Evolutionary conservation across 306 rosid species (phyloP), one percentile per base, ranked within the genome.

Genomic region (Vigna hirtella): DNA sequence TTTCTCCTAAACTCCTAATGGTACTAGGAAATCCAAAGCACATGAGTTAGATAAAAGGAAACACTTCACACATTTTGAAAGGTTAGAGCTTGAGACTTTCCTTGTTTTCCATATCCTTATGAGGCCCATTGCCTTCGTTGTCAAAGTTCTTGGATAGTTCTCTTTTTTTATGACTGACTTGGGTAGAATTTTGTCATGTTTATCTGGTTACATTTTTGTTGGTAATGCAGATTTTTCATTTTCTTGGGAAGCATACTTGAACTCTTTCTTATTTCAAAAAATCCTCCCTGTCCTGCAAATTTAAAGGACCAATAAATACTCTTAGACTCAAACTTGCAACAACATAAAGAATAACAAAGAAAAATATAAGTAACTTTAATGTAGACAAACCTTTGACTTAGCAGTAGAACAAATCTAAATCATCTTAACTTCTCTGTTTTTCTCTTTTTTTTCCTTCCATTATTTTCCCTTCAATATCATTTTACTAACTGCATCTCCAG

Each of bases 11-110:
- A 36, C 43, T 24, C 40, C 40, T 22, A 58, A 67, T 45, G 15
- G 64, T 55, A 18, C 38, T 26, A 66, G 40, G 34, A 50, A 40
- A 74, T 74, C 80, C 57, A 26, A 58, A 57, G 18, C 63, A 36
- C 68, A 18, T 52, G 77, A 83, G 66, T 83, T 72, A 77, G 88
- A 90, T 85, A 87, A 85, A 87, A 87, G 96, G 67, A 84, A 87
- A 18, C 92, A 87, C 78, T 93, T 86, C 56, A 17, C 90, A n/a
- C 87, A 83, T 83, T 90, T 85, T 0, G 84, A 76, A 14, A 86
- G 80, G 40, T 83, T 87, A 43, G 81, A 73, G 48, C 62, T 80
- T 6, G 89, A 83, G 6, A 76, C 77, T 74, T 81, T 65, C 74
- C 87, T 85, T 83, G 83, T 81, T 58, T 42, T 84, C 49, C 87